These are phyloP conservation scores for Psidium friedrichsthalianum DNA, from an alignment of 345 rosid genomes.

Conservation along the genomic window DNA sequence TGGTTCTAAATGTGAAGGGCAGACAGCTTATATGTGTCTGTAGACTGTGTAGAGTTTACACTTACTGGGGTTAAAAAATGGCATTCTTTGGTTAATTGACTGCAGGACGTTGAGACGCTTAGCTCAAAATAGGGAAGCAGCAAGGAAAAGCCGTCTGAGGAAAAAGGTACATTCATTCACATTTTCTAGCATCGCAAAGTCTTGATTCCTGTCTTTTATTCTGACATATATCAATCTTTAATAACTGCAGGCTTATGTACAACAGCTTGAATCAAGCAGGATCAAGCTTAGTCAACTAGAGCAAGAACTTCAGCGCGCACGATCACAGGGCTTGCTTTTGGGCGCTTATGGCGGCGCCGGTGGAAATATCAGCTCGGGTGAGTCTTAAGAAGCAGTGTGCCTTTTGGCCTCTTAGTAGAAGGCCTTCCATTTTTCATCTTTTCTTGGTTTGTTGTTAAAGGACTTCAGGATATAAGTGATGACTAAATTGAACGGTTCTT, in stretches of 20 bases:
- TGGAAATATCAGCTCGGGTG: conserved; percentile 65
- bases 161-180: conserved; percentile 45
- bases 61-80: neutral
- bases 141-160: conserved; percentile 91
- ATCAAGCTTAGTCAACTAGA: conserved; percentile 78
- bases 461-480: too few species aligned
- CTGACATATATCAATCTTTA: neutral
- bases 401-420: neutral
- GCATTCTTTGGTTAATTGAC: neutral
- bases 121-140: conserved; percentile 99
- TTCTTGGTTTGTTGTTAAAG: too few species aligned
- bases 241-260: conserved; percentile 67
- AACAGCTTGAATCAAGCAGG: conserved; percentile 88
- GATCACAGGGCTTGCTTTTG: conserved; percentile 84
- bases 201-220: neutral
- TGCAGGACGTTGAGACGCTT: conserved; percentile 93
- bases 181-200: neutral
- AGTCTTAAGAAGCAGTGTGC: neutral
- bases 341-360: conserved; percentile 52
- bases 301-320: conserved; percentile 88
- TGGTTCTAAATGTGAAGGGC: neutral
- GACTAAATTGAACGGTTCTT: too few species aligned
- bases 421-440: neutral
- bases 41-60: neutral
- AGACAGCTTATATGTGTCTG: neutral